Conservation (phyloP, 1,284 basidiomycete species). For the Microbotryum lychnidis-dioicae region DNA sequence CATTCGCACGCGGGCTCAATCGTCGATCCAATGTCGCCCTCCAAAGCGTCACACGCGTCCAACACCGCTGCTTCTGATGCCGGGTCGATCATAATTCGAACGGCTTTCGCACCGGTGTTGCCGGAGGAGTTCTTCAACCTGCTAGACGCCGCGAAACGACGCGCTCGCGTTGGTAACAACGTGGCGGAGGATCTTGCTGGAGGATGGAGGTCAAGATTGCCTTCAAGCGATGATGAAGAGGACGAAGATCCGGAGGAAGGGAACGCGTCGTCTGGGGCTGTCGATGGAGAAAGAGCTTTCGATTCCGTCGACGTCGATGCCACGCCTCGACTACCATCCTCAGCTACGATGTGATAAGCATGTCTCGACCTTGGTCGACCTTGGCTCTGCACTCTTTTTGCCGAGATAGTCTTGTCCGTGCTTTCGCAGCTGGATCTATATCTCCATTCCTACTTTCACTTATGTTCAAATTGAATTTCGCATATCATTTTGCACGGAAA, state of each 20-base stretch:
- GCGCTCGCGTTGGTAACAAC: not conserved
- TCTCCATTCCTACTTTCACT: no score
- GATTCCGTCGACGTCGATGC: not conserved
- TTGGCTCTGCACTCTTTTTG: no score
- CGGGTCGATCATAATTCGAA: not conserved
- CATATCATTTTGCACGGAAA: no score
- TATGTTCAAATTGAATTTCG: no score
- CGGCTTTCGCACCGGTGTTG: slow-evolving; percentile 12
- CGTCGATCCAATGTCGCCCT: slow-evolving; percentile 5
- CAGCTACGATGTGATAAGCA: no score
- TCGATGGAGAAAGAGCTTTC: not conserved
- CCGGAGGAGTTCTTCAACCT: slow-evolving; percentile 30
- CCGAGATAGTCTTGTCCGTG: no score
- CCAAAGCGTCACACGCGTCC: not conserved
- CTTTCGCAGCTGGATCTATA: no score
- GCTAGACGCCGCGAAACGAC: slow-evolving; percentile 16
- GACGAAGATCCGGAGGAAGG: not conserved
- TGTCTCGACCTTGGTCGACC: no score
- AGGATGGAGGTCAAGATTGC: slow-evolving; percentile 2
- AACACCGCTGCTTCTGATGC: not conserved
- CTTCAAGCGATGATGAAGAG: slow-evolving; percentile 3
- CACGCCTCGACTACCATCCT: no score
- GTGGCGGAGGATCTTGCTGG: not conserved
- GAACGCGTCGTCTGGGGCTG: not conserved
- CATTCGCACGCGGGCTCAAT: slow-evolving; percentile 9